Base-by-base conservation (phyloP, 192 early-diverging fungal species). In the Oehlia diaphana region DNA sequence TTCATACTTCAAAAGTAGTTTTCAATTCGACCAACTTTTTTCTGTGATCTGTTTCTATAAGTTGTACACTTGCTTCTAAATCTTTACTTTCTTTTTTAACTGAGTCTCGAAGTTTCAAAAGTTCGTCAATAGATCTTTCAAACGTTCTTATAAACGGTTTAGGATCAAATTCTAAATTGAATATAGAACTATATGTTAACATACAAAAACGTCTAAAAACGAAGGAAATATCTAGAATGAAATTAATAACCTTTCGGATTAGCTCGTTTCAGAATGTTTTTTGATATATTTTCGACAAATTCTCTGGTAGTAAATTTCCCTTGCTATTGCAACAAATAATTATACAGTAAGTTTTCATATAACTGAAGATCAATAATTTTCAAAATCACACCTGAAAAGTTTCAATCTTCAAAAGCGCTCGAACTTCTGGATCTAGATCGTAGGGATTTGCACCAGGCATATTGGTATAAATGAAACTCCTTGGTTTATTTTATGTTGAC, bases 61-160 rank as follows among this genome's bases (percentile, higher is more conserved):
- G 88, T 79, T 90, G 88, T 6, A 91, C 91, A 75, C 89, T 90
- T 58, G 91, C 89, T 82, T 98, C 98, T 37, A 97, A 89, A 72
- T 94, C 93, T 33, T 93, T 89, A 53, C 97, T 97, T 76, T 94
- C 91, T 65, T 91, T 89, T 23, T 93, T 93, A 68, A 99, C 89
- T 67, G 92, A 90, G 58, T 87, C 87, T 75, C 92, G 88, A 23
- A 98, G 81, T 71, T 89, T 88, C 47, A 91, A 82, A n/a, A 99
- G 89, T 74, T 97, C 94, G 65, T 96, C 93, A 63, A 94, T 83
- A 7, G 93, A 92, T 39, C 89, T 88, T 81, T 99, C 97, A 84
- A 97, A 98, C 21, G 91, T 93, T 44, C 95, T 88, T 66, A 97
- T 96, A 82, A 98, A 96, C 2, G 95, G 94, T 79, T 95, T 94